Evolutionary conservation across 2,329 filamentous ascomycete genomes (phyloP).

Genomic region (Tricladium varicosporioides): DNA sequence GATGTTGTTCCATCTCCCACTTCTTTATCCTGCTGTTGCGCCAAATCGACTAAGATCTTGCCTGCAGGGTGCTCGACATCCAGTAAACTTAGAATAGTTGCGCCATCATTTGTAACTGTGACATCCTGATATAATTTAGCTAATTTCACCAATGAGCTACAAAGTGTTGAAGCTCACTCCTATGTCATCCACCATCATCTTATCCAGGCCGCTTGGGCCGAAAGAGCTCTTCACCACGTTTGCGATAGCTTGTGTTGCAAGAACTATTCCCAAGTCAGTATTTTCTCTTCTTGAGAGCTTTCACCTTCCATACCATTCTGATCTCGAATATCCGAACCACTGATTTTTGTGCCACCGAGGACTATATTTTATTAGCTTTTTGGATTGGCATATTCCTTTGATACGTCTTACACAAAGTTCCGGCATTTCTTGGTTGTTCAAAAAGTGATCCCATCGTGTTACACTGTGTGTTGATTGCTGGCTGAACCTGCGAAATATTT

Average conservation of each 20-base stretch:
- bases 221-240: slow-evolving; percentile 99
- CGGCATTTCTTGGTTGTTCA: slow-evolving; percentile 86
- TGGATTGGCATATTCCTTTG: not conserved
- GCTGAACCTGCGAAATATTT: slow-evolving; percentile 13
- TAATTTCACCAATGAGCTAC: slow-evolving; percentile 2
- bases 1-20: slow-evolving; percentile 98
- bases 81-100: slow-evolving; percentile 90
- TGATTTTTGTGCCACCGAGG: slow-evolving; percentile 96
- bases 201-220: slow-evolving; percentile 93
- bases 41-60: slow-evolving; percentile 96
- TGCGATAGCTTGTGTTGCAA: slow-evolving; percentile 93
- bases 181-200: slow-evolving; percentile 99
- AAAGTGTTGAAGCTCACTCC: slow-evolving; percentile 57
- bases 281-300: slow-evolving; percentile 4
- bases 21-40: slow-evolving; percentile 98
- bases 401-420: slow-evolving; percentile 72
- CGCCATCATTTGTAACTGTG: slow-evolving; percentile 97
- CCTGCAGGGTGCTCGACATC: slow-evolving; percentile 98
- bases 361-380: slow-evolving; percentile 48
- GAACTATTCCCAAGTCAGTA: slow-evolving; percentile 53
- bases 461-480: slow-evolving; percentile 17
- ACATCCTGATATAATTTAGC: slow-evolving; percentile 65
- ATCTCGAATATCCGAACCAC: slow-evolving; percentile 91
- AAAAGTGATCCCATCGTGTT: slow-evolving; percentile 86
- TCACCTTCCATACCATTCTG: slow-evolving; percentile 70